Base-by-base conservation (phyloP, 805 yeast species). In the Lachancea meyersii region DNA sequence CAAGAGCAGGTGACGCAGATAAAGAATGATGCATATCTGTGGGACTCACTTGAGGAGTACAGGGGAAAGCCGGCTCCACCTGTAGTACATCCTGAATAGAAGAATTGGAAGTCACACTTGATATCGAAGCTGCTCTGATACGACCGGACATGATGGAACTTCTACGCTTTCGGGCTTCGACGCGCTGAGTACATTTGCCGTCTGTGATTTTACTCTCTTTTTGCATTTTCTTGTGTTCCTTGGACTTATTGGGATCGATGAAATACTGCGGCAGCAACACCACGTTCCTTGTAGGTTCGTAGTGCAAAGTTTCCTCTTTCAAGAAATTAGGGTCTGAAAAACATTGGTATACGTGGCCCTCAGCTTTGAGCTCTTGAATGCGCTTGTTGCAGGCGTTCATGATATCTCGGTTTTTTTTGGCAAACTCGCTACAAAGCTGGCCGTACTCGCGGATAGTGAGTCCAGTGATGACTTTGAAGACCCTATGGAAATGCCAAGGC, bases 401-500 rank as follows among this genome's bases (percentile, higher is more conserved):
- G 39, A 53, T 37, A 28, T 47, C 51, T 33, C 48, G 48, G 38
- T 51, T 53, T 31, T 61, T 61, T 48, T 72, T 72, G 51, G 80
- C 68, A 52, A 62, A 78, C 48, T 76, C 80, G 70, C 77, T 81
- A 58, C 95, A 84, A 48, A 80, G 79, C 57, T 86, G 95, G 40
- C 95, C 95, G 55, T 86, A 86, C 5, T 86, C 82, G 67, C 86
- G 85, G 19, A 95, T 95, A 1, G 96, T 86, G 45, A 86, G 72
- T 2, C 94, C 91, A 4, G 94, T 84, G 47, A 86, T 85, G 43
- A 81, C 76, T 63, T 87, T 82, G 70, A 87, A 87, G 19, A 87
- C 95, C 40, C 96, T 70, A 68, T 87, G 96, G 64, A 87, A 87
- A 63, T 87, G 96, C 95, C 95, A 87, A 20, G 95, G 93, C 9